Evolutionary conservation across 1,284 basidiomycete genomes (phyloP), one percentile per base, ranked within the genome.

Genomic region (Pseudozyma thailandica): DNA sequence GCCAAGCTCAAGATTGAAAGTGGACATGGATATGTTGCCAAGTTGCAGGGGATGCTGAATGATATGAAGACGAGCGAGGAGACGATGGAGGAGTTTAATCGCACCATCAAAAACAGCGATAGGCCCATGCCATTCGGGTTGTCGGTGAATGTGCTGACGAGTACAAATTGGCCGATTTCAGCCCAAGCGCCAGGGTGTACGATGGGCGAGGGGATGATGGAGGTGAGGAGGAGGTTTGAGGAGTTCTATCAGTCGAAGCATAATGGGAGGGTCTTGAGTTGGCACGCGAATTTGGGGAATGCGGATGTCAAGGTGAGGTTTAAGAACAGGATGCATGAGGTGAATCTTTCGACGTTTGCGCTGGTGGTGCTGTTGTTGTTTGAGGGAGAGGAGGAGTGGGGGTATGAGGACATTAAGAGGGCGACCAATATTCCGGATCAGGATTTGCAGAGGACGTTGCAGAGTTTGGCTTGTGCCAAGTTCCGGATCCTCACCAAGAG

Each of bases 21-120:
- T 78, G 96, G 96, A 8, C 92, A 92, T 80, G 93, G 95, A 80
- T 99, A 98, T 82, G 98, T 96, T 0, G 93, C 97, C 84, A 96
- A 96, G 83, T 86, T 98, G 73, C 95, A 98, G 83, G 95, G 96
- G 53, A 99, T 99, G 96, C 95, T 99, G 87, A 89, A 94, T 76
- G 96, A 99, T 82, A 95, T 99, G 89, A 92, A 90, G 78, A 84
- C 96, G 35, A 95, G 92, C 18, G 85, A 86, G 25, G 96, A 99
- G 56, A 90, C 89, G 8, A 92, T 91, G 86, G 86, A 88, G 50
- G 88, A 87, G 5, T 98, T 93, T 83, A 87, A 87, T 51, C 85
- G 85, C 21, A 86, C 90, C 76, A 79, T 90, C 25, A 84, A 85
- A 38, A 88, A 87, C 60, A 50, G 50, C 60, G 43, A 59, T 6